Base-by-base conservation (phyloP, 2,329 filamentous ascomycete species). In the Colletotrichum australisinense region DNA sequence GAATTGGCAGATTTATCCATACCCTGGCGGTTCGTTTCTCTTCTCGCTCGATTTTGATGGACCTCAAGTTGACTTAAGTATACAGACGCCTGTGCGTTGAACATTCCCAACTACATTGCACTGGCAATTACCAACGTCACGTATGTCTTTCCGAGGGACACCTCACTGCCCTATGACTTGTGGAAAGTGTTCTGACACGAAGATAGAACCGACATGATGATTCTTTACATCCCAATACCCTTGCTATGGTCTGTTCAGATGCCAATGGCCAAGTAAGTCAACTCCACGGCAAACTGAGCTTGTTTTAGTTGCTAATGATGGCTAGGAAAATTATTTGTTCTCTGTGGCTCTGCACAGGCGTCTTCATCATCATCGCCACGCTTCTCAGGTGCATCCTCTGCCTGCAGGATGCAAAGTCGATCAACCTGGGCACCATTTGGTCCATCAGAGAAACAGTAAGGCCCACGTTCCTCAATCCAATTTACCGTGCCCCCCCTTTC, bases 301-400 rank as follows among this genome's bases (percentile, higher is more conserved):
- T 32, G 0, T 26, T 46, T 42, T 32, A 16, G 24, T 14, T 16
- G 7, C 55, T 68, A n/a, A 74, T 16, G 4, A 2, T 6, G 12
- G 3, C 6, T 55, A 77, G 78, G 32, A 79, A 80, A 76, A 26
- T 79, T 4, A 56, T 78, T 6, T 77, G 78, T 2, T 76, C 77
- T 1, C 68, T 80, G 0, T 77, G 79, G 6, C 74, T 79, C 6
- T 80, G 75, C 0, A 80, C 76, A 0, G 77, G 78, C 1, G 65
- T 76, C 8, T 80, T 80, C 60, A 78, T 80, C 1, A 80, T 80
- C 2, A 63, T 76, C 0, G 78, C 78, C 4, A 78, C 78, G 0
- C 76, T 80, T 16, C 79, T 73, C 11, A 74, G 76, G 0, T 73
- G 76, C 4, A 72, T 78, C 12, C 46, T 79, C 0, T 78, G 76